phyloP scores from a whole-genome alignment of 208 protist species.

The Trypanosoma theileri region DNA sequence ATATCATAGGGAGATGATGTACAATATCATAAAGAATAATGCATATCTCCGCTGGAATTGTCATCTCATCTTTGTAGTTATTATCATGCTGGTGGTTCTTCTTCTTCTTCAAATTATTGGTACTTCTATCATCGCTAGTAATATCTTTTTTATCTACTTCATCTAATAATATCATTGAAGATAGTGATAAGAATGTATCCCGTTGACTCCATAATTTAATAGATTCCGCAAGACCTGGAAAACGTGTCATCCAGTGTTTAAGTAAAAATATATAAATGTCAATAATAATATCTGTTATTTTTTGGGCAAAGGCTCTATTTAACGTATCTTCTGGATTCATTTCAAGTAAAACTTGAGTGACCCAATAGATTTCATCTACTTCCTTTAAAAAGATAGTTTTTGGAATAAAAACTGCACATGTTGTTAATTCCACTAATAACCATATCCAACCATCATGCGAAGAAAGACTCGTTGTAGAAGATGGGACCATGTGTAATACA shows the following conservation, averaged over 20 bases:
- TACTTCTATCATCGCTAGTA: too few relatives aligned
- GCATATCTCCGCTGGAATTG: constrained; percentile 7
- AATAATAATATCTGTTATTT: constrained; percentile 8
- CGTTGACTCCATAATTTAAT: neutral
- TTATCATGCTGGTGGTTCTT: neutral
- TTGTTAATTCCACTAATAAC: constrained; percentile 33
- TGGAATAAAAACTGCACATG: neutral
- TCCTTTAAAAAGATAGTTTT: too few relatives aligned
- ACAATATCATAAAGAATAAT: constrained; percentile 13
- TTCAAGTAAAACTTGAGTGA: constrained; percentile 19
- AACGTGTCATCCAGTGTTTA: constrained; percentile 26
- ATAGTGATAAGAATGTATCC: neutral
- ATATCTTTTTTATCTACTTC: neutral
- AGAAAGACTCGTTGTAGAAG: constrained; percentile 32
- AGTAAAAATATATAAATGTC: constrained; percentile 23
- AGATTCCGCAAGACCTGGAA: constrained; percentile 5
- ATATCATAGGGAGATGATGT: neutral
- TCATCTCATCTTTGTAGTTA: neutral
- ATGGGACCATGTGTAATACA: constrained; percentile 35
- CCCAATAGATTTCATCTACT: neutral
- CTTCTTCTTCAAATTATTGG: neutral
- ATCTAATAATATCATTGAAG: neutral
- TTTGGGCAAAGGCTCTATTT: constrained; percentile 7
- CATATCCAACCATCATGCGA: constrained; percentile 42
- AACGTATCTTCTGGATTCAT: constrained; percentile 21